phyloP scores from a whole-genome alignment of 2,329 filamentous ascomycete genomes.

The Aspergillus novoparasiticus region DNA sequence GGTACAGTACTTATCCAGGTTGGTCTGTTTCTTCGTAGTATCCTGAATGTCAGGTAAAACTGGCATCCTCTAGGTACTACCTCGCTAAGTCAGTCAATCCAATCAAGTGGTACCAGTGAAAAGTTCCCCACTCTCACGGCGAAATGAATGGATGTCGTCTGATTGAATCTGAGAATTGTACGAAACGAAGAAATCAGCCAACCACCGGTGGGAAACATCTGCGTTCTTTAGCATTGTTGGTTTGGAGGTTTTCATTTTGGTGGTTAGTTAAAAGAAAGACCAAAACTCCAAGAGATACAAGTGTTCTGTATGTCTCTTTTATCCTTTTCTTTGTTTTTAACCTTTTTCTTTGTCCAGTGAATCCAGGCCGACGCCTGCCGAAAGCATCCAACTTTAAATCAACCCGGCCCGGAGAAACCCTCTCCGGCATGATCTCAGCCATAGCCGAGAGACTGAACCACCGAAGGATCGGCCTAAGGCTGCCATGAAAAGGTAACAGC shows the following conservation, averaged over 20 bases:
- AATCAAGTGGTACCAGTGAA: not conserved
- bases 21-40: not conserved
- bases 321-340: not conserved
- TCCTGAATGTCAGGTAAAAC: not conserved
- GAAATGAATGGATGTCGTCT: not conserved
- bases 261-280: not conserved
- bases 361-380: not conserved
- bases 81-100: constrained; percentile 5
- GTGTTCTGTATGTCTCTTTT: not conserved
- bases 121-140: not conserved
- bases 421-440: not conserved
- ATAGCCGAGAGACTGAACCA: not conserved
- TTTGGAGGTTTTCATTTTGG: not conserved
- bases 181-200: not conserved
- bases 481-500: constrained; percentile 2
- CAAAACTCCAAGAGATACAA: not conserved
- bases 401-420: constrained; percentile 5
- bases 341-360: not conserved
- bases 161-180: not conserved
- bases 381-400: constrained; percentile 2
- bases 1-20: not conserved
- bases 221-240: not conserved
- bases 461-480: constrained; percentile 10
- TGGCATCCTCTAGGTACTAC: not conserved
- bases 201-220: not conserved